Percentiles rank a stretch among this genome's conserved stretches.
These are phyloP conservation scores for Fusarium piperis DNA, from an alignment of 2,329 filamentous ascomycete species.

Conservation along the genomic window DNA sequence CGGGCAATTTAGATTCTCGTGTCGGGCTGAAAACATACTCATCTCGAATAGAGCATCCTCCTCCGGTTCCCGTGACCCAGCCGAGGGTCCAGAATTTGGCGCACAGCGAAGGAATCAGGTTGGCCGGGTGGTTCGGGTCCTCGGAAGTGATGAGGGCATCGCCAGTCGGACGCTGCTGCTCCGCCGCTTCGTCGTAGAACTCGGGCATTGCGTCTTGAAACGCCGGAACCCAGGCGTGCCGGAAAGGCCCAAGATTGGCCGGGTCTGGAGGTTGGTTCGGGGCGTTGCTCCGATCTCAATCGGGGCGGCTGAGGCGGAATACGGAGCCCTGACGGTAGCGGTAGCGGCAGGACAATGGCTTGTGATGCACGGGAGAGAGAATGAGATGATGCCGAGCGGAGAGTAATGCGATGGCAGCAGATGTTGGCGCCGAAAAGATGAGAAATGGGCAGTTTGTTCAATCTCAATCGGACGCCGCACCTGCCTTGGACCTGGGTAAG, in stretches of 20 bases:
- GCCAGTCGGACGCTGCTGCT: slow-evolving; percentile 20
- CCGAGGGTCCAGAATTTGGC: slow-evolving; percentile 95
- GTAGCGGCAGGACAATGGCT: slow-evolving; percentile 14
- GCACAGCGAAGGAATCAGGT: slow-evolving; percentile 92
- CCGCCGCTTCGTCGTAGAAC: slow-evolving; percentile 30
- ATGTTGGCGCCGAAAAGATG: slow-evolving; percentile 5
- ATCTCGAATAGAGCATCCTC: slow-evolving; percentile 79
- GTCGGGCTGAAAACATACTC: slow-evolving; percentile 55
- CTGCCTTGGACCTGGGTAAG: slow-evolving; percentile 22
- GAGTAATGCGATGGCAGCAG: slow-evolving; percentile 13
- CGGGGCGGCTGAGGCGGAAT: slow-evolving; percentile 21
- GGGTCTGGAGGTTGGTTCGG: not conserved
- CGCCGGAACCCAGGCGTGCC: slow-evolving; percentile 7
- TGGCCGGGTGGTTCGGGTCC: slow-evolving; percentile 89
- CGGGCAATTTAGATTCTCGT: slow-evolving; percentile 1
- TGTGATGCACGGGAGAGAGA: slow-evolving; percentile 15
- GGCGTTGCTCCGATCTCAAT: slow-evolving; percentile 12
- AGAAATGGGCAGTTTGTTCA: slow-evolving; percentile 29
- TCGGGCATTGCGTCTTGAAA: slow-evolving; percentile 11
- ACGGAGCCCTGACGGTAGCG: slow-evolving; percentile 13
- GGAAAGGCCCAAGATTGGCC: slow-evolving; percentile 14
- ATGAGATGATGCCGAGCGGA: slow-evolving; percentile 26
- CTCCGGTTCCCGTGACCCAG: slow-evolving; percentile 91
- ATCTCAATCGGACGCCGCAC: slow-evolving; percentile 22
- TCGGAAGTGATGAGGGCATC: slow-evolving; percentile 63